These are phyloP conservation scores for Suillus lakei DNA, from an alignment of 768 basidiomycete genomes.

Conservation along the genomic window DNA sequence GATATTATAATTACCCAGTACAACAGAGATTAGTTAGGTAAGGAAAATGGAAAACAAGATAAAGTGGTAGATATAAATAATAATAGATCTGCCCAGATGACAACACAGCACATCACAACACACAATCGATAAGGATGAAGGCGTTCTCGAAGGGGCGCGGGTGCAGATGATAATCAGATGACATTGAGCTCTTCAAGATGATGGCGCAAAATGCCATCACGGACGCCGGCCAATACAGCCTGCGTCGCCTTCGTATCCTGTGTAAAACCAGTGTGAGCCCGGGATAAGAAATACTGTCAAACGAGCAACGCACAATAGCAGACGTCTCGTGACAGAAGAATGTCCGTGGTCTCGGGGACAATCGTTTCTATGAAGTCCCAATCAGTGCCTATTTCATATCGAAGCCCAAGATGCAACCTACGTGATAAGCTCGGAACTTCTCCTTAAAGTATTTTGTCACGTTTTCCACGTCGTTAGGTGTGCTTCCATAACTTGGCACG, in stretches of 20 bases:
- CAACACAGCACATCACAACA: neutral
- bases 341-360: slow-evolving; percentile 58
- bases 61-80: slow-evolving; percentile 6
- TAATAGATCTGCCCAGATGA: neutral
- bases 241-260: slow-evolving; percentile 46
- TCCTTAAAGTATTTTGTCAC: slow-evolving; percentile 70
- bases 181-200: slow-evolving; percentile 38
- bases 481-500: slow-evolving; percentile 65
- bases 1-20: slow-evolving; percentile 3
- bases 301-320: slow-evolving; percentile 56
- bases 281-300: neutral
- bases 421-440: slow-evolving; percentile 68
- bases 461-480: slow-evolving; percentile 59
- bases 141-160: neutral
- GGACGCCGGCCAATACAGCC: slow-evolving; percentile 43
- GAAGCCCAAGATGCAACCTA: slow-evolving; percentile 33
- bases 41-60: neutral
- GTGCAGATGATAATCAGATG: slow-evolving; percentile 18
- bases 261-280: neutral
- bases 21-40: neutral
- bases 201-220: slow-evolving; percentile 43
- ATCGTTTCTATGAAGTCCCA: slow-evolving; percentile 46
- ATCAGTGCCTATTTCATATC: neutral
- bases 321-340: slow-evolving; percentile 76
- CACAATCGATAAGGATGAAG: neutral